Percentiles rank a stretch among this genome's conserved stretches.
Conservation (phyloP, 1,284 basidiomycete genomes). For the Gastroboletus turbinatus region DNA sequence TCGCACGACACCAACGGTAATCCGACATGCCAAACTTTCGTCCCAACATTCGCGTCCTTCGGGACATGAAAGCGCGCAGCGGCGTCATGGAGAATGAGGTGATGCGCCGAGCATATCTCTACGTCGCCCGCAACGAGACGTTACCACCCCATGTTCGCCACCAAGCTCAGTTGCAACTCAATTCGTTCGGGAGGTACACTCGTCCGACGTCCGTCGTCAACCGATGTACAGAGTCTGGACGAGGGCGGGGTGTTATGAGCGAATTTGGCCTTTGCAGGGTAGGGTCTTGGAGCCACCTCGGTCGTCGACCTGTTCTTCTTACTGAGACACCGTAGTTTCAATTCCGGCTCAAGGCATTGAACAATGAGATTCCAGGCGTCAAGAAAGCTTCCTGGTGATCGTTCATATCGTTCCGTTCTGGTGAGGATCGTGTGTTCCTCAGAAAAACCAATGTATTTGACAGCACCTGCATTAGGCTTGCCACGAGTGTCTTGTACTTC, state of each 20-base stretch:
- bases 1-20: not conserved
- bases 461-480: not conserved
- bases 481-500: not conserved
- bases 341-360: constrained; percentile 82
- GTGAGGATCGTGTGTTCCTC: not conserved
- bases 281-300: constrained; percentile 38
- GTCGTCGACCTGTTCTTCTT: not conserved
- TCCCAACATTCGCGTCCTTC: constrained; percentile 60
- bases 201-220: constrained; percentile 86
- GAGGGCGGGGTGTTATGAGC: constrained; percentile 83
- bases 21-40: constrained; percentile 47
- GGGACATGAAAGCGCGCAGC: constrained; percentile 75
- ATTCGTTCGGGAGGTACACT: constrained; percentile 81
- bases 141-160: constrained; percentile 85
- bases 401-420: not conserved
- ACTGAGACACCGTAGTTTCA: constrained; percentile 60
- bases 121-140: constrained; percentile 85
- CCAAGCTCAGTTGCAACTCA: constrained; percentile 94
- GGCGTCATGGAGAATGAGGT: constrained; percentile 76
- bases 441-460: not conserved
- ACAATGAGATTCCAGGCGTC: constrained; percentile 82
- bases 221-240: constrained; percentile 81
- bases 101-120: constrained; percentile 83
- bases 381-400: constrained; percentile 86
- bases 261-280: constrained; percentile 90